These are phyloP conservation scores for Coemansia sp. DNA, from an alignment of 192 early-diverging fungal species.

Conservation along the genomic window DNA sequence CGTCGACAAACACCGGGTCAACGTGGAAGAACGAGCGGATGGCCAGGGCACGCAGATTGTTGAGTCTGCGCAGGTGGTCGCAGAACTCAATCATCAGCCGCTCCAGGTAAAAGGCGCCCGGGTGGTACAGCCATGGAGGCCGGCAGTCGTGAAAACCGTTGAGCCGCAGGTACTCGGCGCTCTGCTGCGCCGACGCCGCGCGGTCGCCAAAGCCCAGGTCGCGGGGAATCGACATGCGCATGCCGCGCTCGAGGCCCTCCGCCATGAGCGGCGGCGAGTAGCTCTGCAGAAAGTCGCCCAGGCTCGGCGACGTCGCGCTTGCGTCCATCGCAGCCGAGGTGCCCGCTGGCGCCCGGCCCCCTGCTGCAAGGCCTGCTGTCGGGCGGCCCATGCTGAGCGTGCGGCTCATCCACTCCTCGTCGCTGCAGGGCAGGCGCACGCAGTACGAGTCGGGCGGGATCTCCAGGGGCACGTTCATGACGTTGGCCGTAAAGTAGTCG, in stretches of 20 bases:
- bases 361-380: too few relatives aligned
- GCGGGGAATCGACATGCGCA: background rate
- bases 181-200: conserved; percentile 26
- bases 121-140: conserved; percentile 44
- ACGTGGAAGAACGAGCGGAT: conserved; percentile 46
- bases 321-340: background rate
- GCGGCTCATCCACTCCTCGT: conserved; percentile 41
- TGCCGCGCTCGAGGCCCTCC: background rate
- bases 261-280: background rate
- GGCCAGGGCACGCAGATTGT: conserved; percentile 43
- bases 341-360: background rate
- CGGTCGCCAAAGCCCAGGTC: conserved; percentile 47
- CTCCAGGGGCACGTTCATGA: conserved; percentile 52
- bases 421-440: conserved; percentile 51
- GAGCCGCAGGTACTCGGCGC: conserved; percentile 28
- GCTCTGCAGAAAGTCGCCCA: background rate
- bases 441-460: conserved; percentile 50
- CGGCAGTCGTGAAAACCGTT: conserved; percentile 49
- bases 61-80: conserved; percentile 45
- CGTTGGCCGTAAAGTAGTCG: conserved; percentile 51
- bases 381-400: conserved; percentile 14
- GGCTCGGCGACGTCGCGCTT: background rate
- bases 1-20: conserved; percentile 42
- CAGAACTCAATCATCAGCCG: conserved; percentile 53
- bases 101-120: conserved; percentile 47